Base-by-base conservation (phyloP, 371 early-diverging fungal genomes). In the Choanephora cucurbitarum region DNA sequence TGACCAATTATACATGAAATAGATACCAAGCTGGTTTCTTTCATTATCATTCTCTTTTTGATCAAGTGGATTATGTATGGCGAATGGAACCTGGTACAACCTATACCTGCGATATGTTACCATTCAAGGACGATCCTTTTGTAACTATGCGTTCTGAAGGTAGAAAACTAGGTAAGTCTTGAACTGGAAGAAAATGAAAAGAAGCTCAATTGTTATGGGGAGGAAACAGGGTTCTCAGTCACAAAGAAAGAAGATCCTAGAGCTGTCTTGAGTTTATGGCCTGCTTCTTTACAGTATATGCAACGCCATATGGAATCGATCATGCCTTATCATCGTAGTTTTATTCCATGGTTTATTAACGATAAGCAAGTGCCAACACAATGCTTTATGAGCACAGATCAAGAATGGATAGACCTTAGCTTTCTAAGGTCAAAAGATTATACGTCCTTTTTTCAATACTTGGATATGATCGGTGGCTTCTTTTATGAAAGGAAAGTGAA, bases 61-160 rank as follows among this genome's bases (percentile, higher is more conserved):
- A 71, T 21, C 70, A 89, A 40, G 94, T 85, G 41, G 91, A 95
- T 32, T 98, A 86, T 72, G 94, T 94, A 60, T 99, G 98, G 98
- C 79, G 98, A 0, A 80, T 99, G 6, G 98, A 98, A 67, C 95
- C 97, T 0, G 91, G 82, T n/a, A 89, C 95, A 10, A 55, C 79
- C 40, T 94, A 89, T 63, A 68, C 74, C 17, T 99, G 98, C 64
- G 83, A 93, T 44, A 85, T 98, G 57, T 48, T 52, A 48, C 33
- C 32, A 11, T 21, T 9, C 2, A 79, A 81, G 46, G 81, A 85
- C 61, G 98, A 99, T 66, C 95, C 95, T 4, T 98, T 99, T 69
- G 62, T 72, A 55, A 90, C 68, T 53, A 91, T 94, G 89, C 66
- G 82, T 52, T 62, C 82, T 44, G 83, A 88, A 48, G 85, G 90